phyloP scores from a whole-genome alignment of 257 asterid genomes.

The Petunia axillaris region DNA sequence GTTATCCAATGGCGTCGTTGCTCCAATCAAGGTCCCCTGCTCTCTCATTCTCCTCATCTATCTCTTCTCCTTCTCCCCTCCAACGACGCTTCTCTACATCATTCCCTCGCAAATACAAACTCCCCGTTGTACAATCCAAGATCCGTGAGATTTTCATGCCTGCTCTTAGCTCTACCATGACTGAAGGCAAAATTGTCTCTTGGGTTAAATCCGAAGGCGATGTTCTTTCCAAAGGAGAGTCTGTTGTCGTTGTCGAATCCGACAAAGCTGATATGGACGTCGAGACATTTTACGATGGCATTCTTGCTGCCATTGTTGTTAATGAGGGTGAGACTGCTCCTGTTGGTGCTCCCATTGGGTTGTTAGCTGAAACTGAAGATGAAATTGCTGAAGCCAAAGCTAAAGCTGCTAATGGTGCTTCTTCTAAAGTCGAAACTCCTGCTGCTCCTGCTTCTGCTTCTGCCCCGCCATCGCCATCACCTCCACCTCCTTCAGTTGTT shows the following conservation, averaged over 20 bases:
- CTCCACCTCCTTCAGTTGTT: slow-evolving; percentile 9
- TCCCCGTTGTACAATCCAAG: slow-evolving; percentile 57
- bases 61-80: slow-evolving; percentile 52
- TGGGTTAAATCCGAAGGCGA: slow-evolving; percentile 91
- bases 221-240: slow-evolving; percentile 69
- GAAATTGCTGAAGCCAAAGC: slow-evolving; percentile 70
- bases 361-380: slow-evolving; percentile 65
- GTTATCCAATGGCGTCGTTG: slow-evolving; percentile 35
- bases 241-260: slow-evolving; percentile 89
- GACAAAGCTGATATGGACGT: slow-evolving; percentile 90
- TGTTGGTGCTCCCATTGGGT: slow-evolving; percentile 71
- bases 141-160: slow-evolving; percentile 97
- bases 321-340: slow-evolving; percentile 77
- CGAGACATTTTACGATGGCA: slow-evolving; percentile 74
- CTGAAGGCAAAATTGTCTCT: slow-evolving; percentile 86
- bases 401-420: slow-evolving; percentile 49
- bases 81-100: slow-evolving; percentile 45
- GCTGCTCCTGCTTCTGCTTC: slow-evolving; percentile 17
- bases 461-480: slow-evolving; percentile 35
- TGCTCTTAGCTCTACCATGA: slow-evolving; percentile 92
- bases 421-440: neutral
- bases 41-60: slow-evolving; percentile 58
- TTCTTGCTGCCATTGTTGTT: slow-evolving; percentile 73
- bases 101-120: slow-evolving; percentile 34
- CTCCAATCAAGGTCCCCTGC: neutral